Conservation (phyloP, 805 yeast species). For the Candida khao-thaluensis region DNA sequence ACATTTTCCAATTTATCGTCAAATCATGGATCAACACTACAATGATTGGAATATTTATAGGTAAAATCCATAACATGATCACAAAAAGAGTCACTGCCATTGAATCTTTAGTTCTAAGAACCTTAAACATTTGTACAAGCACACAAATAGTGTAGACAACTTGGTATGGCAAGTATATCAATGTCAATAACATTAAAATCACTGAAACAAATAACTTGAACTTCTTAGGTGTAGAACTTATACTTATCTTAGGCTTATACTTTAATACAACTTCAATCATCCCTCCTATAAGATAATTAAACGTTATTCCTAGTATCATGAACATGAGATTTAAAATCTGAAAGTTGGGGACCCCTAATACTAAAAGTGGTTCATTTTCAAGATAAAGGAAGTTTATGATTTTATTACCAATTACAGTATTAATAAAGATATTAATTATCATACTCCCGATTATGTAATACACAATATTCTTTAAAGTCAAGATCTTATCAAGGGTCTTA, state of each 20-base stretch:
- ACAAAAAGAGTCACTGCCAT: slow-evolving; percentile 63
- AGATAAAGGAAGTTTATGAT: slow-evolving; percentile 4
- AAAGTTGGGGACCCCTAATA: slow-evolving; percentile 9
- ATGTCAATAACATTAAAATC: slow-evolving; percentile 10
- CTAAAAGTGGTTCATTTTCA: slow-evolving; percentile 7
- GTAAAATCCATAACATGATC: slow-evolving; percentile 74
- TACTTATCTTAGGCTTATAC: not conserved
- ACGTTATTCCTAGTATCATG: slow-evolving; percentile 3
- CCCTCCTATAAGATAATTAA: slow-evolving; percentile 3
- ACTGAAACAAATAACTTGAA: slow-evolving; percentile 7
- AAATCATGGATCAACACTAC: slow-evolving; percentile 82
- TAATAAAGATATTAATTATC: slow-evolving; percentile 22
- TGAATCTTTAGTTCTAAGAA: slow-evolving; percentile 38
- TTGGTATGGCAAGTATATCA: slow-evolving; percentile 73
- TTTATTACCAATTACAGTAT: slow-evolving; percentile 4
- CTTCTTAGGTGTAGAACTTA: slow-evolving; percentile 1
- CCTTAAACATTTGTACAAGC: slow-evolving; percentile 46
- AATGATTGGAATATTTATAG: slow-evolving; percentile 74
- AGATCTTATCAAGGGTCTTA: slow-evolving; percentile 34
- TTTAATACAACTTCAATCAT: slow-evolving; percentile 1
- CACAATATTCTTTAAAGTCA: slow-evolving; percentile 12
- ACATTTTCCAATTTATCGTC: slow-evolving; percentile 74
- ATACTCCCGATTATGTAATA: slow-evolving; percentile 35
- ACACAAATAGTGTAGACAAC: slow-evolving; percentile 65
- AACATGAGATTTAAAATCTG: slow-evolving; percentile 9